Evolutionary conservation across 2,329 filamentous ascomycete species (phyloP).

Genomic region (Pseudogymnoascus pannorum): DNA sequence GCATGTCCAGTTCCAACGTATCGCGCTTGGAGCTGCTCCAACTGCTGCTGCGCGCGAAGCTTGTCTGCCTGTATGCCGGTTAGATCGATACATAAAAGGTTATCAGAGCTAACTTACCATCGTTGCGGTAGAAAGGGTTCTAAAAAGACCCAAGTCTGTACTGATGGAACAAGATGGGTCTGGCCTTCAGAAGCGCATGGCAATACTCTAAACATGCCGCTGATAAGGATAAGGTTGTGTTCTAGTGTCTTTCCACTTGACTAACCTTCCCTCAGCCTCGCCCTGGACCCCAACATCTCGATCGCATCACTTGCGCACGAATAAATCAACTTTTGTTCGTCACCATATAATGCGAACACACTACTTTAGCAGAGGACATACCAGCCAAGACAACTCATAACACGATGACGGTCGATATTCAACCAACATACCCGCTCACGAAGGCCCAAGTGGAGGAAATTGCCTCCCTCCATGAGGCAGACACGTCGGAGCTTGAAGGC

Average conservation of each 20-base stretch:
- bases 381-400: not conserved
- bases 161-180: not conserved
- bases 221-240: not conserved
- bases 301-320: conserved; percentile 8
- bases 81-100: not conserved
- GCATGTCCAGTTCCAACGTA: conserved; percentile 94
- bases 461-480: not conserved
- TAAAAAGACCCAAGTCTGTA: not conserved
- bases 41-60: conserved; percentile 92
- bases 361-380: not conserved
- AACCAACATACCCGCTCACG: not conserved
- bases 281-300: not conserved
- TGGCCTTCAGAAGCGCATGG: not conserved
- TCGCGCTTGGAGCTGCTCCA: conserved; percentile 91
- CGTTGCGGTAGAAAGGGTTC: not conserved
- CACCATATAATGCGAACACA: not conserved
- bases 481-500: conserved; percentile 4
- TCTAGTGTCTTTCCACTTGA: not conserved
- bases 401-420: not conserved
- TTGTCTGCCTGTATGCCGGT: conserved; percentile 69
- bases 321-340: not conserved
- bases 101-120: not conserved
- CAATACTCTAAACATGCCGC: not conserved
- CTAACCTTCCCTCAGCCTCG: conserved; percentile 4
- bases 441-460: conserved; percentile 1